Evolutionary conservation across 768 basidiomycete genomes (phyloP), one percentile per base, ranked within the genome.

Genomic region (Pluteus cervinus): DNA sequence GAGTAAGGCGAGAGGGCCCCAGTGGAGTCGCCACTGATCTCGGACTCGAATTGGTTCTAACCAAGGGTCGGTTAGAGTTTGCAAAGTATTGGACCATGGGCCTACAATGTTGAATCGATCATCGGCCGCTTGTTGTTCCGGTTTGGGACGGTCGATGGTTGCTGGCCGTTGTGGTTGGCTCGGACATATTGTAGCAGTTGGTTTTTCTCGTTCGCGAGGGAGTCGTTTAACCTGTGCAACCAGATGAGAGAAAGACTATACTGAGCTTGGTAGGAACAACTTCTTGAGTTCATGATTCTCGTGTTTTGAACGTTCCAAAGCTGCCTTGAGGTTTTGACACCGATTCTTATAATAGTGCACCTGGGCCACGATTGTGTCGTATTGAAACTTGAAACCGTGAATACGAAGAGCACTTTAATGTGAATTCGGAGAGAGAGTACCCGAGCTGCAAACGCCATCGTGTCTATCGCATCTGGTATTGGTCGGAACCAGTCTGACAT

Each of bases 401-500:
- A 14, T 17, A 30, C 15, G 24, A 26, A 30, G 18, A 34, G 23
- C 25, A n/a, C 22, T 10, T 22, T 9, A 28, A 22, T 22, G 26
- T n/a, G 20, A 21, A 36, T 14, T 8, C 25, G 17, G 20, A 22
- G 21, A 9, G 32, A 29, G 38, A 40, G 38, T 50, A 83, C 86
- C 69, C 83, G 85, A 35, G 73, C 69, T 12, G 86, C 73, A 47
- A 71, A 73, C 28, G 84, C 78, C 18, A 84, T 57, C 17, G 69
- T 55, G 51, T 90, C 86, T 20, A 88, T 57, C 2, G 74, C 60
- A 39, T 64, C 58, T 6, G 84, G 76, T 20, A 82, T 57, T 23
- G 77, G 71, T 7, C 68, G 67, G 61, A 90, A 90, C 86, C 86
- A 89, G 21, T 81, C 72, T 8, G 79, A 77, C 83, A 90, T 87